A percentile compares a stretch with the other conserved stretches of the same genome.
These are phyloP conservation scores for Nevesoporus exiguus DNA, from an alignment of 768 basidiomycete genomes.

Conservation along the genomic window DNA sequence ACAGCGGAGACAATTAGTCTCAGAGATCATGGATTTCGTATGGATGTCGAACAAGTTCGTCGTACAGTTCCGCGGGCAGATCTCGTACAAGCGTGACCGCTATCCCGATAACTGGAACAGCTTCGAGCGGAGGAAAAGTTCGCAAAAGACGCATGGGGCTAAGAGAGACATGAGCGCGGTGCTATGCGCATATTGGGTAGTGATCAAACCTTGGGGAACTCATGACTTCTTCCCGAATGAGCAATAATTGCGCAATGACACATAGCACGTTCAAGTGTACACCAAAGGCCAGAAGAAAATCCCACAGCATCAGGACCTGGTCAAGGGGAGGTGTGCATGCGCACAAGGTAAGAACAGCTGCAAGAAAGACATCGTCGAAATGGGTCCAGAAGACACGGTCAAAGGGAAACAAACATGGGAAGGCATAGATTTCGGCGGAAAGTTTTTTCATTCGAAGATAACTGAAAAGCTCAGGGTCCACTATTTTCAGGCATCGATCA, in stretches of 20 bases:
- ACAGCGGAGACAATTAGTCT: conserved; percentile 1
- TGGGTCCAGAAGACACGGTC: background rate
- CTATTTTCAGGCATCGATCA: conserved; percentile 86
- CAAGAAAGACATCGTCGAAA: background rate
- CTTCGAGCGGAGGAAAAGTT: conserved; percentile 90
- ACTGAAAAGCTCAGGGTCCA: conserved; percentile 81
- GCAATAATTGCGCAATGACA: conserved; percentile 90
- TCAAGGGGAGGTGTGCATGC: conserved; percentile 96
- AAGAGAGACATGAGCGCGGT: conserved; percentile 3
- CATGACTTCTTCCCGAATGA: conserved; percentile 91
- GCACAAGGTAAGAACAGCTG: conserved; percentile 91
- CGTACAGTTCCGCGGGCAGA: conserved; percentile 80
- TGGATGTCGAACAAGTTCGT: conserved; percentile 86
- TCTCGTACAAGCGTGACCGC: conserved; percentile 93
- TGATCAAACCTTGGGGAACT: conserved; percentile 68
- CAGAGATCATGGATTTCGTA: conserved; percentile 47
- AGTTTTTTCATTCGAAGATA: conserved; percentile 88
- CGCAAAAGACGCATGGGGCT: conserved; percentile 95
- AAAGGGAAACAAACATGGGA: conserved; percentile 69
- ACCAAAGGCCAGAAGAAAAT: conserved; percentile 94
- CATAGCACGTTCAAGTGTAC: conserved; percentile 96
- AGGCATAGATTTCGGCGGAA: conserved; percentile 95
- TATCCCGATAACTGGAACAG: conserved; percentile 83
- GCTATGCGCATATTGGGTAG: background rate
- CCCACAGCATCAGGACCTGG: conserved; percentile 94